phyloP scores from a whole-genome alignment of 352 stramenopile genomes.

The Discostella stelligera region DNA sequence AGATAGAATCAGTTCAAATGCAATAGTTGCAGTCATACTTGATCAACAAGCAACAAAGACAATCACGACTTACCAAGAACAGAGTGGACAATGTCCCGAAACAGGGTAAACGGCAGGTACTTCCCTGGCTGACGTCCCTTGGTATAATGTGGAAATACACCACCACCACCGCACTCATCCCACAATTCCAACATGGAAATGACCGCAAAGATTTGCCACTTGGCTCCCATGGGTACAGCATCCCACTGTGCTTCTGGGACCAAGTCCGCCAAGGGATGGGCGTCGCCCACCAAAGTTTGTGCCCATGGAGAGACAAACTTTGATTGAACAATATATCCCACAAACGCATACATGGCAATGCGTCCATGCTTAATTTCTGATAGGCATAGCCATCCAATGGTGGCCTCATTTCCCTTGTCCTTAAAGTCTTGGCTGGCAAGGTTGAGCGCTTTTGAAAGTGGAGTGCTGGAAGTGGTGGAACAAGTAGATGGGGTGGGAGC shows the following conservation, averaged over 20 bases:
- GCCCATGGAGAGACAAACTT: conserved; percentile 58
- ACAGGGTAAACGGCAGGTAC: conserved; percentile 64
- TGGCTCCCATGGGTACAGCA: conserved; percentile 47
- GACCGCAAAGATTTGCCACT: conserved; percentile 70
- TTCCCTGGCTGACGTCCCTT: conserved; percentile 63
- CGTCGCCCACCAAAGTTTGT: conserved; percentile 39
- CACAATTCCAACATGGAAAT: conserved; percentile 69
- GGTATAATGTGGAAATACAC: conserved; percentile 63
- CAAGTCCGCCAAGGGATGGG: conserved; percentile 30
- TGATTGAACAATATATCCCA: conserved; percentile 67
- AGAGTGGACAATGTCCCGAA: conserved; percentile 60
- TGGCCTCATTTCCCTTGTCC: conserved; percentile 64
- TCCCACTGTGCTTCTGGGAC: conserved; percentile 63
- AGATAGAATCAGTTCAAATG: not conserved
- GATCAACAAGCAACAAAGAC: not conserved
- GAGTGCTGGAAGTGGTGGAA: conserved; percentile 31
- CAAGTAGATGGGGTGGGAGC: conserved; percentile 17
- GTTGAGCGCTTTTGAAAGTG: too few relatives aligned
- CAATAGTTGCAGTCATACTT: not conserved
- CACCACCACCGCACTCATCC: conserved; percentile 68
- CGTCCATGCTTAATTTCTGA: conserved; percentile 73
- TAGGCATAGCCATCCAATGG: conserved; percentile 65
- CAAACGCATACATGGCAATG: conserved; percentile 69
- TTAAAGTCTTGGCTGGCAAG: conserved; percentile 62
- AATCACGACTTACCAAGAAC: conserved; percentile 34